These are phyloP conservation scores for Metschnikowia borealis DNA, from an alignment of 805 yeast genomes.

Conservation along the genomic window DNA sequence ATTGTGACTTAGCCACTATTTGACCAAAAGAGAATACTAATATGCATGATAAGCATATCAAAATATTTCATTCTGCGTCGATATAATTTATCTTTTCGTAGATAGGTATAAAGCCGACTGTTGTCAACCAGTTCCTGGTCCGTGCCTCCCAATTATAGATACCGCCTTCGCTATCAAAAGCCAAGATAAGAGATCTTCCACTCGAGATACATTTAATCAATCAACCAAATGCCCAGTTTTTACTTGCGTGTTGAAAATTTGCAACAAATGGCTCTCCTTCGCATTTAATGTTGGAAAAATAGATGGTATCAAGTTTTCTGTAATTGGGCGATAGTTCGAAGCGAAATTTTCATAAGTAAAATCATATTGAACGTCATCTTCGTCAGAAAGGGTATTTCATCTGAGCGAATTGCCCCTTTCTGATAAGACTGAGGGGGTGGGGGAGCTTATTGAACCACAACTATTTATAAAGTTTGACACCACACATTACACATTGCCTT, in stretches of 20 bases:
- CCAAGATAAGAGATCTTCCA: constrained; percentile 64
- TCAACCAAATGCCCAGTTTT: constrained; percentile 32
- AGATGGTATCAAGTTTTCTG: too few species aligned
- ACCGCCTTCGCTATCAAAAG: constrained; percentile 45
- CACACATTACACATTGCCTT: constrained; percentile 54
- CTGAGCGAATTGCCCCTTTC: neutral
- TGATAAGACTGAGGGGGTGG: neutral
- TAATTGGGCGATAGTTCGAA: neutral
- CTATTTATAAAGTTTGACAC: constrained; percentile 28
- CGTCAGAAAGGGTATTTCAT: neutral
- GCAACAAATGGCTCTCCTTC: neutral
- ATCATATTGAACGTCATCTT: neutral
- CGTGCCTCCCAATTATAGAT: constrained; percentile 65
- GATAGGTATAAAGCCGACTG: constrained; percentile 42
- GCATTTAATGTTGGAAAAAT: neutral
- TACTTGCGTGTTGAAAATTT: constrained; percentile 10
- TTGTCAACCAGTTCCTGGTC: constrained; percentile 24
- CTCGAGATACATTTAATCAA: constrained; percentile 21
- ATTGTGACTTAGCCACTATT: constrained; percentile 21
- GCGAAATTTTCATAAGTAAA: neutral
- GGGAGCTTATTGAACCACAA: neutral
- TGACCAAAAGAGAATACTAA: constrained; percentile 58
- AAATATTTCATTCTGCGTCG: constrained; percentile 25
- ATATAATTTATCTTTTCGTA: constrained; percentile 24
- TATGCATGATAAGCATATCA: constrained; percentile 45